Percentiles rank a stretch among this genome's conserved stretches.
phyloP scores from a whole-genome alignment of 2,329 filamentous ascomycete genomes.

The Diaporthe vexans region DNA sequence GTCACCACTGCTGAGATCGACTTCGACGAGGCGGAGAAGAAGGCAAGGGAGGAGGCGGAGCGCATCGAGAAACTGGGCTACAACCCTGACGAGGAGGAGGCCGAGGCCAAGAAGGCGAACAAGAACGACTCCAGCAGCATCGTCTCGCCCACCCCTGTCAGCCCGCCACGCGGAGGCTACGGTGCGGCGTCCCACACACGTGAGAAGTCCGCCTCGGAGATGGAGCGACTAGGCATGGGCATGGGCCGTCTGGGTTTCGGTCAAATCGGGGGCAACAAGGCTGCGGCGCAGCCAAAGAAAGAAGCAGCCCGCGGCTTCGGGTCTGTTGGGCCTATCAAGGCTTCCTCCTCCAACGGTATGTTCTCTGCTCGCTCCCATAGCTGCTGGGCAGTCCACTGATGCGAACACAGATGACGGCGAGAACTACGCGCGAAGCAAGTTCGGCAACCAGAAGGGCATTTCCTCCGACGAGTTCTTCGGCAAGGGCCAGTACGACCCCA shows the following conservation, averaged over 20 bases:
- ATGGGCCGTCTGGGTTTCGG: constrained; percentile 89
- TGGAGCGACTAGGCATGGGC: constrained; percentile 92
- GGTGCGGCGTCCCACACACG: constrained; percentile 70
- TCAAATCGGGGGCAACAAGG: constrained; percentile 78
- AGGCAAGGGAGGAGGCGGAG: constrained; percentile 97
- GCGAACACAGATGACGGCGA: constrained; percentile 76
- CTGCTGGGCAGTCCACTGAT: constrained; percentile 45
- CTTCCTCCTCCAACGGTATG: constrained; percentile 74
- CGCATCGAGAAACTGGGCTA: constrained; percentile 96
- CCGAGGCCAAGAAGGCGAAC: constrained; percentile 56
- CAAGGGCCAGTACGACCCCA: constrained; percentile 86
- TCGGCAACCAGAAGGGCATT: constrained; percentile 93
- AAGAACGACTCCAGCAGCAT: constrained; percentile 73
- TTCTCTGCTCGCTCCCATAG: constrained; percentile 27
- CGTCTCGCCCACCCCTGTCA: constrained; percentile 81
- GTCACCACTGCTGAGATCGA: constrained; percentile 85
- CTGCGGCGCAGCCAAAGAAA: constrained; percentile 63
- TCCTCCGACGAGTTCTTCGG: constrained; percentile 99
- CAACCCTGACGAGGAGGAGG: constrained; percentile 84
- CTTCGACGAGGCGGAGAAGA: constrained; percentile 97
- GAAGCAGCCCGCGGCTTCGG: constrained; percentile 90
- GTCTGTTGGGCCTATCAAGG: constrained; percentile 82
- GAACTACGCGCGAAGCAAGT: constrained; percentile 87
- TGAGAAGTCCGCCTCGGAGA: constrained; percentile 79
- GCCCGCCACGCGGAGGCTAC: constrained; percentile 73